These are phyloP conservation scores for Starmerella stigmatis DNA, from an alignment of 805 yeast genomes.

Conservation along the genomic window DNA sequence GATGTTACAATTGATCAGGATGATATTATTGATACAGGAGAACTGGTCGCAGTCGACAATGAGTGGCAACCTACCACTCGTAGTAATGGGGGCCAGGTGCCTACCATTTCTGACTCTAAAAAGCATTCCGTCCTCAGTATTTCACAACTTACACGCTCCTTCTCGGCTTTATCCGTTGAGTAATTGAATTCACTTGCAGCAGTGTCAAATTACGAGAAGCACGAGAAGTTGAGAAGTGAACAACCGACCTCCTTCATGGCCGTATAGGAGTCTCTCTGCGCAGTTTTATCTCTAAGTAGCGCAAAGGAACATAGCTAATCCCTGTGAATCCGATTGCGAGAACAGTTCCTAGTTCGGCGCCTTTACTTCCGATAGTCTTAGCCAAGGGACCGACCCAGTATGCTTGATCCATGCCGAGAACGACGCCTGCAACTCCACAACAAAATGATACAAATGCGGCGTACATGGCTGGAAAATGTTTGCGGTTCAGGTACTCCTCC, in stretches of 20 bases:
- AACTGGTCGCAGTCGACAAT: too few species aligned
- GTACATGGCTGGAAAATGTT: slow-evolving; percentile 52
- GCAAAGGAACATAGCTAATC: slow-evolving; percentile 48
- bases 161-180: not conserved
- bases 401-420: slow-evolving; percentile 78
- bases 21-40: too few species aligned
- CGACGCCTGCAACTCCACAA: slow-evolving; percentile 71
- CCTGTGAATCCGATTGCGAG: slow-evolving; percentile 62
- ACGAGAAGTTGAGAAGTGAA: too few species aligned
- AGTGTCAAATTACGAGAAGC: too few species aligned
- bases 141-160: too few species aligned
- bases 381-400: slow-evolving; percentile 77
- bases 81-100: not conserved
- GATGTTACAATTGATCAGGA: not conserved
- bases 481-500: slow-evolving; percentile 58
- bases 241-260: slow-evolving; percentile 13
- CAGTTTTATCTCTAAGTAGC: slow-evolving; percentile 53
- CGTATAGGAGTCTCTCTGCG: slow-evolving; percentile 27
- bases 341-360: slow-evolving; percentile 80
- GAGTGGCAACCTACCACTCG: too few species aligned
- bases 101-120: too few species aligned
- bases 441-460: slow-evolving; percentile 61
- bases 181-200: too few species aligned
- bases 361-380: slow-evolving; percentile 43
- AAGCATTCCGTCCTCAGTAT: too few species aligned